Conservation (phyloP, 768 basidiomycete genomes). For the Sistotremastrum suecicum region DNA sequence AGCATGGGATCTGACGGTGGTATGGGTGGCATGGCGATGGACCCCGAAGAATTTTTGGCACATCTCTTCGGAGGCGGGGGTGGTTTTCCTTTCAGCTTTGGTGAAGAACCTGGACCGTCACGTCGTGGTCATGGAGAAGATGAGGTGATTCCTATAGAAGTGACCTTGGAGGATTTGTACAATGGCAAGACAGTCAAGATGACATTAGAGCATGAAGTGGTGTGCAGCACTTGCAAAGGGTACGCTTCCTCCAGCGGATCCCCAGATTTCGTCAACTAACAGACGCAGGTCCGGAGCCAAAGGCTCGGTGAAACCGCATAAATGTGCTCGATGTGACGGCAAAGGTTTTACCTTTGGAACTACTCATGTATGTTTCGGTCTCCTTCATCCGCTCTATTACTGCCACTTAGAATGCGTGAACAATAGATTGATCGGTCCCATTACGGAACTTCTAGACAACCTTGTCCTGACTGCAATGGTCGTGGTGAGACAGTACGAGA, state of each 20-base stretch:
- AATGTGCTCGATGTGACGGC: conserved; percentile 70
- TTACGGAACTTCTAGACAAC: conserved; percentile 35
- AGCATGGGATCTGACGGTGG: conserved; percentile 28
- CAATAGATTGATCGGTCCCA: conserved; percentile 29
- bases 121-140: conserved; percentile 52
- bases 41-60: conserved; percentile 57
- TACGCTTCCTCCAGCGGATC: conserved; percentile 16
- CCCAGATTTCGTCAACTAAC: not conserved
- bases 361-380: conserved; percentile 22
- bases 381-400: not conserved
- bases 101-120: conserved; percentile 19
- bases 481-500: conserved; percentile 60
- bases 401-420: not conserved
- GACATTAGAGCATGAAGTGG: conserved; percentile 73
- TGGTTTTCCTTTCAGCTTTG: conserved; percentile 50
- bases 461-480: conserved; percentile 60
- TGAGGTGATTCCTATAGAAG: conserved; percentile 63
- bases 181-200: conserved; percentile 82
- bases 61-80: conserved; percentile 50
- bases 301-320: conserved; percentile 71
- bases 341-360: conserved; percentile 60
- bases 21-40: conserved; percentile 26
- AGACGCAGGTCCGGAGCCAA: conserved; percentile 62
- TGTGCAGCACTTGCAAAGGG: conserved; percentile 77
- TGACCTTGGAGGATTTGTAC: conserved; percentile 86